These are phyloP conservation scores for Sporopachydermia quercuum DNA, from an alignment of 805 yeast species.

Conservation along the genomic window DNA sequence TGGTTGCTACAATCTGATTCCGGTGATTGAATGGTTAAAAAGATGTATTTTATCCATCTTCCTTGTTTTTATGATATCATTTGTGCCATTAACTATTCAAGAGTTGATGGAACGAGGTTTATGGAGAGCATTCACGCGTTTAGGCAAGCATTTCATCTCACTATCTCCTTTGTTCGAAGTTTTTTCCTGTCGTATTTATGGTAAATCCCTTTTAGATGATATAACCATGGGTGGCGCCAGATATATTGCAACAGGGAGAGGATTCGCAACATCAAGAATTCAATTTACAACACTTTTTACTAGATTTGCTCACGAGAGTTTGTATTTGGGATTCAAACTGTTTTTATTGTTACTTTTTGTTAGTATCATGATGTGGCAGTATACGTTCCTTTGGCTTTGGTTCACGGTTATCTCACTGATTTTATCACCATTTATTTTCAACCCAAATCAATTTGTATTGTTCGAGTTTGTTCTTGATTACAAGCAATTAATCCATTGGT, in stretches of 20 bases:
- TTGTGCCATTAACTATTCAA: conserved; percentile 62
- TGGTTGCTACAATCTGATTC: conserved; percentile 60
- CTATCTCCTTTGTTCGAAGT: conserved; percentile 69
- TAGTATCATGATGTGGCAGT: conserved; percentile 54
- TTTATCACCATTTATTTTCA: conserved; percentile 58
- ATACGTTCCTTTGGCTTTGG: conserved; percentile 63
- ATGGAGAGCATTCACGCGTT: conserved; percentile 49
- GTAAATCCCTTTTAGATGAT: conserved; percentile 54
- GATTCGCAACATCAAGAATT: conserved; percentile 61
- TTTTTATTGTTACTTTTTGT: conserved; percentile 38
- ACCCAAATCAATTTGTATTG: conserved; percentile 65
- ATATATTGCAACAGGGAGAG: conserved; percentile 73
- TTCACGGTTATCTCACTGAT: conserved; percentile 49
- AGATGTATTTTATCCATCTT: conserved; percentile 61
- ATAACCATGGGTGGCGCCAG: conserved; percentile 67
- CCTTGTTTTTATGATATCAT: conserved; percentile 59
- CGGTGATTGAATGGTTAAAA: conserved; percentile 61
- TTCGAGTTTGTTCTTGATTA: conserved; percentile 60
- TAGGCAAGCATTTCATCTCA: conserved; percentile 52
- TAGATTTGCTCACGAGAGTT: conserved; percentile 52
- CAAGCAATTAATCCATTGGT: conserved; percentile 34
- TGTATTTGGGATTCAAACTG: conserved; percentile 46
- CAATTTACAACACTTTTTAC: conserved; percentile 53
- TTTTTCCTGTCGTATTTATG: conserved; percentile 64
- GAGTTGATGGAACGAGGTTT: conserved; percentile 65